Evolutionary conservation across 176 grass and related monocot genomes (phyloP).

Genomic region (Rhynchospora pubera): DNA sequence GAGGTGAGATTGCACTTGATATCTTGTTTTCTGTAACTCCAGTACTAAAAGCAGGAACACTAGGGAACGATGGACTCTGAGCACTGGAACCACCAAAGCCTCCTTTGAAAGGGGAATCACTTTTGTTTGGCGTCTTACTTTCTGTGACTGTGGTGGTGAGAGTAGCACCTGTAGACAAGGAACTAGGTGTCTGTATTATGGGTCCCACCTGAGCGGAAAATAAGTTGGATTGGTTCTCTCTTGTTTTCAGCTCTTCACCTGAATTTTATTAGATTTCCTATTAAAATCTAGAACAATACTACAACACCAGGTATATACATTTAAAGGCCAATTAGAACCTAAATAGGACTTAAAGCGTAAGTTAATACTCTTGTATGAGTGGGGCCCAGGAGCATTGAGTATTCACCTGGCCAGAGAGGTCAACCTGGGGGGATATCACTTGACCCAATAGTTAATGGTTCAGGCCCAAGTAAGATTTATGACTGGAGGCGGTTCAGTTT

Average conservation of each 20-base stretch:
- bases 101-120: not conserved
- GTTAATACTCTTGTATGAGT: not conserved
- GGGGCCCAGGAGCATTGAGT: not conserved
- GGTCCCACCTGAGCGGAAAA: not conserved
- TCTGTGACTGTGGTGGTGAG: constrained; percentile 9
- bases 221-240: not conserved
- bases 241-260: constrained; percentile 22
- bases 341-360: not conserved
- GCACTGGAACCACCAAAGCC: not conserved
- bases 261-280: not conserved
- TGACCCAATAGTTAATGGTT: not conserved
- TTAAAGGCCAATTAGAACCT: not conserved
- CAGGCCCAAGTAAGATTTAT: not conserved
- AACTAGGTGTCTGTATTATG: not conserved
- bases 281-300: not conserved
- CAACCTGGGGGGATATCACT: not conserved
- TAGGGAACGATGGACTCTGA: constrained; percentile 20
- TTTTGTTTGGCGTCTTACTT: not conserved
- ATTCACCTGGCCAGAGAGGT: not conserved
- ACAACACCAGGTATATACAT: not conserved
- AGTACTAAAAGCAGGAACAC: constrained; percentile 20
- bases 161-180: not conserved
- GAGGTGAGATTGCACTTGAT: constrained; percentile 33
- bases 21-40: constrained; percentile 35
- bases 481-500: not conserved